A percentile compares a stretch with the other conserved stretches of the same genome.
These are phyloP conservation scores for Naganishia sp. DNA, from an alignment of 1,284 basidiomycete genomes.

Conservation along the genomic window DNA sequence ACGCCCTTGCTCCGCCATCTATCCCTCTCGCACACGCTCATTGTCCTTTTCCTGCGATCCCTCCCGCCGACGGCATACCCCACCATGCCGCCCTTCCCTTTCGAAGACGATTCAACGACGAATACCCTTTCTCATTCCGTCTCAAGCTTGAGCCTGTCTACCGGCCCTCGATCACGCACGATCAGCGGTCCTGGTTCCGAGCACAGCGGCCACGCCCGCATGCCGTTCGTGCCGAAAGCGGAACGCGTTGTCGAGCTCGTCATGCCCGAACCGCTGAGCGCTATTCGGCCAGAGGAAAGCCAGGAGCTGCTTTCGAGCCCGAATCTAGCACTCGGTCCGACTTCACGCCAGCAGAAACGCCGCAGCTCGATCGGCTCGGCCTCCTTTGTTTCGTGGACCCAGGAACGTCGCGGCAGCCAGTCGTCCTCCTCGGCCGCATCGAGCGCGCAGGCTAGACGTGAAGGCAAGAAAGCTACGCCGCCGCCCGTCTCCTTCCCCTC, in stretches of 20 bases:
- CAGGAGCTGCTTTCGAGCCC: slow-evolving; percentile 17
- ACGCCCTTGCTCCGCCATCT: slow-evolving; percentile 50
- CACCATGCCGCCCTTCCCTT: slow-evolving; percentile 45
- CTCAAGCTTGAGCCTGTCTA: slow-evolving; percentile 28
- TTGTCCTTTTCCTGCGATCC: slow-evolving; percentile 50
- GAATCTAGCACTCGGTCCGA: not conserved
- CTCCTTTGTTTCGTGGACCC: slow-evolving; percentile 41
- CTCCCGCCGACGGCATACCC: slow-evolving; percentile 47
- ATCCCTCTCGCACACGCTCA: slow-evolving; percentile 50
- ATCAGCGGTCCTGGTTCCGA: slow-evolving; percentile 38
- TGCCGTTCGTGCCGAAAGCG: slow-evolving; percentile 20
- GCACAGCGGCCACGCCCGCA: slow-evolving; percentile 27
- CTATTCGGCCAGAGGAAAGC: slow-evolving; percentile 30
- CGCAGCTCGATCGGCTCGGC: slow-evolving; percentile 44
- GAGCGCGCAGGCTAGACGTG: not conserved
- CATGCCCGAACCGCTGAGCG: slow-evolving; percentile 52
- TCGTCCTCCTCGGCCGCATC: slow-evolving; percentile 36
- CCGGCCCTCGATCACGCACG: slow-evolving; percentile 5
- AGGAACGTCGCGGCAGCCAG: slow-evolving; percentile 41
- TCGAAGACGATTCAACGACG: slow-evolving; percentile 46
- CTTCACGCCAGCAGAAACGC: slow-evolving; percentile 33
- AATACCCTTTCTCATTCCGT: slow-evolving; percentile 28
- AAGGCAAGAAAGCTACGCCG: slow-evolving; percentile 31
- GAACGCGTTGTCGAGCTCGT: slow-evolving; percentile 52
- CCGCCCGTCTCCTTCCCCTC: slow-evolving; percentile 51